Base-by-base conservation (phyloP, 2,329 filamentous ascomycete genomes). In the Colletotrichum simmondsii region DNA sequence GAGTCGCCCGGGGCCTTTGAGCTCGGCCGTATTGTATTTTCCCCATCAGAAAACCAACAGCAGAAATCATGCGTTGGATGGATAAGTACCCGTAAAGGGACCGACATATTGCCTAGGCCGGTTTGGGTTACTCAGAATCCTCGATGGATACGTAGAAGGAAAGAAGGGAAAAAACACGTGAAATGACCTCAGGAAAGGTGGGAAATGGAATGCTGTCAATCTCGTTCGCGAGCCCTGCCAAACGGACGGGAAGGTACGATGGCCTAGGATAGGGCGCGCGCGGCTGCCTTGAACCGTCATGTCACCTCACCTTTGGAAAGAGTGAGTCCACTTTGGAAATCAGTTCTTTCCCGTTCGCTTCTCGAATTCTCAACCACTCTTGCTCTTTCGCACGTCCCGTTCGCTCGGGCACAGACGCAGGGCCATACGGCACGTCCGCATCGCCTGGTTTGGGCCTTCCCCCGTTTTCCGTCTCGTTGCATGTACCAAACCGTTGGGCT, bases 191-290 rank as follows among this genome's bases (percentile, higher is more conserved):
- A 30, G 24, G 30, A 64, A 65, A 60, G 42, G 46, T 65, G 65
- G 53, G 42, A 72, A 70, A 54, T 65, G 66, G 70, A 72, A 72
- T 72, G 70, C 66, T 69, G 59, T 52, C 65, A 70, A 72, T 72
- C 22, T 60, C 54, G n/a, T 22, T 14, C 52, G 24, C 26, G 57
- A 66, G 19, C 42, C 60, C 59, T 56, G 53, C 46, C 49, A 42
- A 28, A 46, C 35, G 57, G 35, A 49, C 49, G 22, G 62, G 35
- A 49, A 58, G 22, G 62, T 32, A 14, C 11, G 26, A 42, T 42
- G 6, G 14, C 14, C 19, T 62, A 11, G 28, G 7, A 30, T 26
- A 46, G 26, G 12, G 61, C 52, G 46, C 16, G 37, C 26, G 62
- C 28, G 22, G 14, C 49, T 8, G 53, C 56, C 42, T 30, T 26